Evolutionary conservation across 805 yeast genomes (phyloP).

Genomic region (Metschnikowia shivogae): DNA sequence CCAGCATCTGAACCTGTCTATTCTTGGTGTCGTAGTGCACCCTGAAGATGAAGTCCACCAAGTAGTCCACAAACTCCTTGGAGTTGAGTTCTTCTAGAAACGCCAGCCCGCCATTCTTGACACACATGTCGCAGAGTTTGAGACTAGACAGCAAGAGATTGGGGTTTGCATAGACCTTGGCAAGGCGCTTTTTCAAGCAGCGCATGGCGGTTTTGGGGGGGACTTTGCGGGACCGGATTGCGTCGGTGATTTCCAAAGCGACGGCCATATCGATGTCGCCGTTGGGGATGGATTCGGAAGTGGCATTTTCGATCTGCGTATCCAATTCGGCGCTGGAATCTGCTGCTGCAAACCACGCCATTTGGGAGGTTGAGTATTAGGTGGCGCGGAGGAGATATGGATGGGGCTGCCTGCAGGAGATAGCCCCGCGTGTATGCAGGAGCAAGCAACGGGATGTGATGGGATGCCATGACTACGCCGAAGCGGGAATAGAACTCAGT

Average conservation of each 20-base stretch:
- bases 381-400: slow-evolving; percentile 1
- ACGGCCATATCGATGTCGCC: slow-evolving; percentile 75
- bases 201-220: slow-evolving; percentile 82
- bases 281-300: slow-evolving; percentile 85
- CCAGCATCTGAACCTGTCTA: slow-evolving; percentile 15
- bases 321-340: slow-evolving; percentile 46
- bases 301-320: slow-evolving; percentile 65
- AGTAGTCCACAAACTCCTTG: slow-evolving; percentile 80
- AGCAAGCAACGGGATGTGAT: no score
- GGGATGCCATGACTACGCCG: no score
- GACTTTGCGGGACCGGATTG: slow-evolving; percentile 76
- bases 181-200: slow-evolving; percentile 68
- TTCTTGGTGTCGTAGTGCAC: slow-evolving; percentile 34
- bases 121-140: slow-evolving; percentile 77
- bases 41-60: slow-evolving; percentile 46
- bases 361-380: slow-evolving; percentile 14
- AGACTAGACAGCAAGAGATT: slow-evolving; percentile 73
- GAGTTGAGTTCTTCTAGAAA: slow-evolving; percentile 75
- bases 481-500: no score
- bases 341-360: slow-evolving; percentile 52
- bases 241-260: slow-evolving; percentile 83
- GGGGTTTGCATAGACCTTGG: slow-evolving; percentile 61
- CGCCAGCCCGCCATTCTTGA: slow-evolving; percentile 89
- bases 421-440: background rate
- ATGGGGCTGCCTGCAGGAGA: background rate